Base-by-base conservation (phyloP, 345 rosid genomes). In the Stellera chamaejasme region DNA sequence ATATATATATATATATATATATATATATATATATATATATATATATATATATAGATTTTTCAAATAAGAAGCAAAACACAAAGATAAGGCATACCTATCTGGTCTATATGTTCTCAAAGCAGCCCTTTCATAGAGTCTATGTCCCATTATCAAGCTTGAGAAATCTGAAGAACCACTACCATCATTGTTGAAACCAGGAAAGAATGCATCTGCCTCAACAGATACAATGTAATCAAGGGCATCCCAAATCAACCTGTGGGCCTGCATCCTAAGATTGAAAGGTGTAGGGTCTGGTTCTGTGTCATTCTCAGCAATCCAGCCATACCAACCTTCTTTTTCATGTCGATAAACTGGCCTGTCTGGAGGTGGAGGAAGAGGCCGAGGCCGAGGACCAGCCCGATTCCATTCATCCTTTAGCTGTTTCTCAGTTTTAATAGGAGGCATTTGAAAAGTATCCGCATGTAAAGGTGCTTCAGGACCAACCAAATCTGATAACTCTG, bases 361-460 rank as follows among this genome's bases (percentile, higher is more conserved):
- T 16, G 97, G 97, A 80, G 99, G 96, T 50, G 99, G 99, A 75
- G 96, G 96, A 67, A 90, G 95, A 59, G 99, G 99, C 52, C 97
- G 76, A 55, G 99, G 99, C 27, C 99, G 84, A 50, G 96, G 99
- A 54, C 99, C 99, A 56, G 95, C 96, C 72, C 54, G 83, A 27
- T 83, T 73, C 99, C 99, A 94, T 55, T 83, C 93, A 64, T 83
- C 90, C 72, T 80, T 78, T 59, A 87, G 82, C 51, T 80, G 79
- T 69, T 78, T 62, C 50, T 78, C 85, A 58, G 77, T 90, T 77
- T 87, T 80, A 43, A 72, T 55, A 57, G 66, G 78, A 70, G 82
- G 81, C 48, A 73, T 58, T 62, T 65, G 70, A 46, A 55, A 77
- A 56, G 54, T 53, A 68, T 77, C 75, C 59, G 61, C 52, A 49